These are phyloP conservation scores for Botrytis hyacinthi DNA, from an alignment of 2,329 filamentous ascomycete species.

Conservation along the genomic window DNA sequence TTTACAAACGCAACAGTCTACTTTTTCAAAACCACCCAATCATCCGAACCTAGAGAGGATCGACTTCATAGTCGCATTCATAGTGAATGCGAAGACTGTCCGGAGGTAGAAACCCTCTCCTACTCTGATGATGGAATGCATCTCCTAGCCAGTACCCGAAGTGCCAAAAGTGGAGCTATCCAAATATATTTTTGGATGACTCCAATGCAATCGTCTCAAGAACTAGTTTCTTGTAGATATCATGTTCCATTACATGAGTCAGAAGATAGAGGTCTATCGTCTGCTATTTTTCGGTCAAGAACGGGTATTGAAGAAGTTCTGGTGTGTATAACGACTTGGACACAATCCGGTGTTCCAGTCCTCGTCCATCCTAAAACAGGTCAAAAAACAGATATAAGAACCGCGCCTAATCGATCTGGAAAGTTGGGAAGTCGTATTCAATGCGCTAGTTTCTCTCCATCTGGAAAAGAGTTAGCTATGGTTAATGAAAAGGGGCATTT, in stretches of 20 bases:
- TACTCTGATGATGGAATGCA: slow-evolving; percentile 44
- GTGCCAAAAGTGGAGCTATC: slow-evolving; percentile 40
- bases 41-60: slow-evolving; percentile 42
- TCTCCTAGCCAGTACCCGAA: slow-evolving; percentile 43
- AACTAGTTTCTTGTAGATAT: slow-evolving; percentile 42
- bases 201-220: slow-evolving; percentile 41
- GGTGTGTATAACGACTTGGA: slow-evolving; percentile 45
- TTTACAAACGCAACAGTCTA: slow-evolving; percentile 44
- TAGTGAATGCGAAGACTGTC: slow-evolving; percentile 40
- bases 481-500: slow-evolving; percentile 45
- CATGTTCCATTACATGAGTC: slow-evolving; percentile 43
- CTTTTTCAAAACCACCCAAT: slow-evolving; percentile 42
- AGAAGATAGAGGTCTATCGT: slow-evolving; percentile 43
- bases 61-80: slow-evolving; percentile 41
- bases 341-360: slow-evolving; percentile 44
- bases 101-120: slow-evolving; percentile 43
- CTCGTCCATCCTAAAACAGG: slow-evolving; percentile 43
- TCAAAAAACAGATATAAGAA: slow-evolving; percentile 40
- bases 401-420: slow-evolving; percentile 37
- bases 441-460: slow-evolving; percentile 42
- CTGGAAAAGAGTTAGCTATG: slow-evolving; percentile 42
- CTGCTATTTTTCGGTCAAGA: slow-evolving; percentile 41
- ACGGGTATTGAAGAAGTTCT: slow-evolving; percentile 40
- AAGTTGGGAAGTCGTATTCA: slow-evolving; percentile 44
- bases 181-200: slow-evolving; percentile 43